A percentile compares a stretch with the other conserved stretches of the same genome.
Evolutionary conservation across 331 rosid species (phyloP).

Genomic region (Telfairia occidentalis): DNA sequence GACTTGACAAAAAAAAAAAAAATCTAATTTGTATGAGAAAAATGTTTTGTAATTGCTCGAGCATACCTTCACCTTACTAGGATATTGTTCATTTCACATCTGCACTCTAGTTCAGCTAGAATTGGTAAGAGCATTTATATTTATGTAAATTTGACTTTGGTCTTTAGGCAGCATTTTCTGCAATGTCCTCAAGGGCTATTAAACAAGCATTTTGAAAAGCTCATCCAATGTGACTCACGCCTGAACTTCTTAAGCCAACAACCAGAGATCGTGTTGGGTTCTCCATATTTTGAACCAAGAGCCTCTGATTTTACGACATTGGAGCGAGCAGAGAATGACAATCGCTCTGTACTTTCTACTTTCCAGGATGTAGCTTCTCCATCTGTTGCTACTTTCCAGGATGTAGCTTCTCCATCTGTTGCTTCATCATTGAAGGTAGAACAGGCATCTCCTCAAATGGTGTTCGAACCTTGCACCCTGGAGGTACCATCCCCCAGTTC

Average conservation of each 20-base stretch:
- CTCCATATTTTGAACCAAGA: constrained; percentile 53
- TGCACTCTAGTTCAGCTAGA: background rate
- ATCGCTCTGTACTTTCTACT: constrained; percentile 34
- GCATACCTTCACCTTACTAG: background rate
- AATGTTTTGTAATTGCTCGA: background rate
- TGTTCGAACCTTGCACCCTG: constrained; percentile 30
- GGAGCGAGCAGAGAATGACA: constrained; percentile 30
- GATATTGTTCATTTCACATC: background rate
- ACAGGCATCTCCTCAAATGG: constrained; percentile 37
- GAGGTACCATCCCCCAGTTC: constrained; percentile 70
- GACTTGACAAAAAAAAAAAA: background rate
- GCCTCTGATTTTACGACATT: constrained; percentile 35
- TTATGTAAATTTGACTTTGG: constrained; percentile 12
- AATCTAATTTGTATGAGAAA: background rate
- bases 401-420: constrained; percentile 49
- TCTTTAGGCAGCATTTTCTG: constrained; percentile 67
- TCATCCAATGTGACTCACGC: constrained; percentile 67
- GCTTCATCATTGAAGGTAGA: constrained; percentile 49
- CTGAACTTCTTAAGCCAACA: constrained; percentile 69
- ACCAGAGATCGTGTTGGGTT: constrained; percentile 50
- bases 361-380: constrained; percentile 34
- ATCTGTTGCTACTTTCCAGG: constrained; percentile 40
- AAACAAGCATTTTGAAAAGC: constrained; percentile 89
- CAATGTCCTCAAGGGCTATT: constrained; percentile 78
- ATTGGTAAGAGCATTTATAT: background rate